A percentile compares a stretch with the other conserved stretches of the same genome.
phyloP scores from a whole-genome alignment of 495 filamentous ascomycete genomes.

The Neurospora intermedia region DNA sequence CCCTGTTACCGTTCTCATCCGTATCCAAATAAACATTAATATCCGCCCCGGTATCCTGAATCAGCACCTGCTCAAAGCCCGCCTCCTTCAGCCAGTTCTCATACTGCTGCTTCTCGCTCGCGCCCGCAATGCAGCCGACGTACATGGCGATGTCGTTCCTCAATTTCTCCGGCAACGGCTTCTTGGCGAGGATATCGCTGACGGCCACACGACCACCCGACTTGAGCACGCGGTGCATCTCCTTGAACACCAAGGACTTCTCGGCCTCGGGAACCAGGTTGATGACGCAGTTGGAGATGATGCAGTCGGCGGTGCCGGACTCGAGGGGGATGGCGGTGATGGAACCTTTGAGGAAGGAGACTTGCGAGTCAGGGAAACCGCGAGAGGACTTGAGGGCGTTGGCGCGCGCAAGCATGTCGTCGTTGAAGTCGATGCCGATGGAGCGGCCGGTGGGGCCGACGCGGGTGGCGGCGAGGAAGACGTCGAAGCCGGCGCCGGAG shows the following conservation, averaged over 20 bases:
- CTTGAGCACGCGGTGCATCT: slow-evolving; percentile 52
- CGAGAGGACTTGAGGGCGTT: slow-evolving; percentile 32
- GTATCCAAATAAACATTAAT: slow-evolving; percentile 47
- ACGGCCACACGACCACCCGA: slow-evolving; percentile 52
- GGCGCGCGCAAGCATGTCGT: slow-evolving; percentile 51
- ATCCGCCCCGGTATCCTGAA: slow-evolving; percentile 39
- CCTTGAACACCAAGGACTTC: slow-evolving; percentile 46
- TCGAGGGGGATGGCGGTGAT: slow-evolving; percentile 45
- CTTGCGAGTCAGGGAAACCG: slow-evolving; percentile 22
- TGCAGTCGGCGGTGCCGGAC: slow-evolving; percentile 37
- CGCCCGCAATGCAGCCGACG: slow-evolving; percentile 52
- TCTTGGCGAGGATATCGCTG: slow-evolving; percentile 51
- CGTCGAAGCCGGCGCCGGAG: slow-evolving; percentile 53
- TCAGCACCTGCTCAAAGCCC: slow-evolving; percentile 32
- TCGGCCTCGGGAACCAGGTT: slow-evolving; percentile 52
- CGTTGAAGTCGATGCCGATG: slow-evolving; percentile 60
- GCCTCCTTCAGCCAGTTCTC: slow-evolving; percentile 41
- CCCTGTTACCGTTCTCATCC: slow-evolving; percentile 10
- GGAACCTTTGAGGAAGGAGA: slow-evolving; percentile 39
- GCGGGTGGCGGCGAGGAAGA: slow-evolving; percentile 48
- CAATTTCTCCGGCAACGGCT: slow-evolving; percentile 39
- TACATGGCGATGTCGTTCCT: slow-evolving; percentile 40
- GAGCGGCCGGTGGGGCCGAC: slow-evolving; percentile 44
- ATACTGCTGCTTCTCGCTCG: slow-evolving; percentile 44
- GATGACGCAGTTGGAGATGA: slow-evolving; percentile 50